phyloP scores from a whole-genome alignment of 2,329 filamentous ascomycete genomes.

The Sporothrix luriei region DNA sequence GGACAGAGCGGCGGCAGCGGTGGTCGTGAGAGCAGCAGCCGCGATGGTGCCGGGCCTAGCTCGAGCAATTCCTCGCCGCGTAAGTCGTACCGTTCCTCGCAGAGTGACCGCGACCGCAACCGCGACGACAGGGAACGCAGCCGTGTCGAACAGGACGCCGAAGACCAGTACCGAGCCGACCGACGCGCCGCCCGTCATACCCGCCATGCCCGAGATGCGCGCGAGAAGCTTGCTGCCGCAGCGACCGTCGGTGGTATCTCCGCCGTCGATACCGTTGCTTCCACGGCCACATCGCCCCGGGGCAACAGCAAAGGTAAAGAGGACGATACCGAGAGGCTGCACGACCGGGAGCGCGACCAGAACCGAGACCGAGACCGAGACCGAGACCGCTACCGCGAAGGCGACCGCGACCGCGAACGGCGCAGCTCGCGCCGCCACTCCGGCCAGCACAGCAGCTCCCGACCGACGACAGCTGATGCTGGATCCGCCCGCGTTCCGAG shows the following conservation, averaged over 20 bases:
- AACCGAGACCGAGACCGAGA: conserved; percentile 37
- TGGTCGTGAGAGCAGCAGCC: background rate
- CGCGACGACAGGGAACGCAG: conserved; percentile 15
- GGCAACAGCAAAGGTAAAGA: conserved; percentile 37
- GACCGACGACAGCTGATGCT: conserved; percentile 34
- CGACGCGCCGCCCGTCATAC: conserved; percentile 46
- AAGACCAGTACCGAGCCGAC: conserved; percentile 55
- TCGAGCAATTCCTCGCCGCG: conserved; percentile 33
- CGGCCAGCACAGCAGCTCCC: conserved; percentile 30
- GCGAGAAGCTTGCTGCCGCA: conserved; percentile 35
- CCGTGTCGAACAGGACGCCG: conserved; percentile 36
- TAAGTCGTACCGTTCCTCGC: conserved; percentile 25
- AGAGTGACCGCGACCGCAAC: conserved; percentile 27
- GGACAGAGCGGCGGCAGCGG: conserved; percentile 21
- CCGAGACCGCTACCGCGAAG: conserved; percentile 35
- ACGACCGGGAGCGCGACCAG: conserved; percentile 37
- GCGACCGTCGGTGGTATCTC: conserved; percentile 35
- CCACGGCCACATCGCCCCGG: conserved; percentile 30
- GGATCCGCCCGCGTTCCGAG: background rate
- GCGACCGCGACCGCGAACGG: conserved; percentile 36
- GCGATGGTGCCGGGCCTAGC: conserved; percentile 33
- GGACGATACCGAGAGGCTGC: conserved; percentile 35
- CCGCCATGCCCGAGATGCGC: conserved; percentile 40
- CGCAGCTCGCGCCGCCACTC: conserved; percentile 38
- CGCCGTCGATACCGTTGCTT: conserved; percentile 40